Evolutionary conservation across 2,329 filamentous ascomycete genomes (phyloP), one percentile per base, ranked within the genome.

Genomic region (Fusarium penzigii): DNA sequence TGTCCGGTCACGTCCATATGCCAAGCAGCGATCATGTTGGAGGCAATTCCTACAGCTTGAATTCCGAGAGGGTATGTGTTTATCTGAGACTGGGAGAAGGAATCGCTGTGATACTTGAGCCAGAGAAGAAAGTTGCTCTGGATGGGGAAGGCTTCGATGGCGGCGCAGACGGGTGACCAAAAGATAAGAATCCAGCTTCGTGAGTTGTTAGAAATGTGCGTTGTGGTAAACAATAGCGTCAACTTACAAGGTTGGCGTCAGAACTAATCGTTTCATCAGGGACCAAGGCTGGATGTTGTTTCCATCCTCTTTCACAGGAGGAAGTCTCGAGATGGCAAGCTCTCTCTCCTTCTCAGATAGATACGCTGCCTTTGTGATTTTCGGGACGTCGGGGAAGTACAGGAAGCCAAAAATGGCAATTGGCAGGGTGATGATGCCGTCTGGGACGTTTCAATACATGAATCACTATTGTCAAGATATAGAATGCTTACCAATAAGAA

Each of bases 131-230:
- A 64, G 1, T 50, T 52, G n/a, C 62, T 61, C 5, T 67, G 65
- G 3, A 64, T 51, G 0, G 55, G 56, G 17, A 59, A 67, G 0
- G 55, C 62, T 29, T 65, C 61, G 2, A 58, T 51, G 2, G 52
- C 55, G 1, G 63, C 57, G 2, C 57, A 61, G 1, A 65, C 53
- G 0, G 55, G 61, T 0, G 74, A 73, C 57, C 73, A 77, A 1
- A 66, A 47, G 46, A 71, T 71, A 6, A 74, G 62, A 9, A 76
- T 64, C 56, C 74, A 75, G 42, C 72, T 67, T 5, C 1, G n/a
- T 2, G 2, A 4, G 6, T 0, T 1, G 1, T 59, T 14, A 59
- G 32, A 10, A 29, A 10, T 2, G 11, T 5, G 1, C 5, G 2
- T 3, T 9, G 7, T 1, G 5, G 2, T 14, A 20, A 7, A 1